phyloP scores from a whole-genome alignment of 2,329 filamentous ascomycete species.

The Aaosphaeria pasadenensis region DNA sequence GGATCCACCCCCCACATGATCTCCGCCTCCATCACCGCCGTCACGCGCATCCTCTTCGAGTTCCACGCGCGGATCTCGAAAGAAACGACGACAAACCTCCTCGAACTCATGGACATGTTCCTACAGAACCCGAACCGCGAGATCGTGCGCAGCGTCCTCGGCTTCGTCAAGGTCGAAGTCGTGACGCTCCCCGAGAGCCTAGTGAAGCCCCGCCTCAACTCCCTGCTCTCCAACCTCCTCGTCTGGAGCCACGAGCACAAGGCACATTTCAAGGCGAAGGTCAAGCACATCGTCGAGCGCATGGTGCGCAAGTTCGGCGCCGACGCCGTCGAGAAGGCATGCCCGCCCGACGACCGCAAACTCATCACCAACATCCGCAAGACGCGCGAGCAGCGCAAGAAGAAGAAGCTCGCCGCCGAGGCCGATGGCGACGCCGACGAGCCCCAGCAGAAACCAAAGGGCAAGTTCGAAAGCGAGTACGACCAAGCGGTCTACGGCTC shows the following conservation, averaged over 20 bases:
- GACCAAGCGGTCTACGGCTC: slow-evolving; percentile 89
- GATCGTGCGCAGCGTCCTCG: slow-evolving; percentile 89
- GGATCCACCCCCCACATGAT: slow-evolving; percentile 96
- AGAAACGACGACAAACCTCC: slow-evolving; percentile 74
- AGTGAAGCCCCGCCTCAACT: slow-evolving; percentile 72
- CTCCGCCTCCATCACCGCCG: slow-evolving; percentile 90
- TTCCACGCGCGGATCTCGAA: slow-evolving; percentile 70
- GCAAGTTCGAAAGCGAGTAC: slow-evolving; percentile 85
- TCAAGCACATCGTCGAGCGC: slow-evolving; percentile 95
- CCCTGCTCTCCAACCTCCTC: slow-evolving; percentile 84
- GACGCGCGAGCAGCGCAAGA: slow-evolving; percentile 85
- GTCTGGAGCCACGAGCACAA: slow-evolving; percentile 98
- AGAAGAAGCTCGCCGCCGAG: slow-evolving; percentile 70
- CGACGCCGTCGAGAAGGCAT: slow-evolving; percentile 73
- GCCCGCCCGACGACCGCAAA: slow-evolving; percentile 84
- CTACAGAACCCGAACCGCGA: slow-evolving; percentile 94
- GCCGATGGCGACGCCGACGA: slow-evolving; percentile 57
- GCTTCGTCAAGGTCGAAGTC: slow-evolving; percentile 94
- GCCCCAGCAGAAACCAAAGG: slow-evolving; percentile 42
- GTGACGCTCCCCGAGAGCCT: slow-evolving; percentile 78
- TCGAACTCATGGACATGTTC: slow-evolving; percentile 95
- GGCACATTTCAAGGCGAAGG: slow-evolving; percentile 92
- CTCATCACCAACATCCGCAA: slow-evolving; percentile 93
- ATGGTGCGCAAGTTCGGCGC: slow-evolving; percentile 90
- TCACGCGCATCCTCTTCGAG: slow-evolving; percentile 90